Evolutionary conservation across 2,329 filamentous ascomycete genomes (phyloP).

Genomic region (Shiraia sp.): DNA sequence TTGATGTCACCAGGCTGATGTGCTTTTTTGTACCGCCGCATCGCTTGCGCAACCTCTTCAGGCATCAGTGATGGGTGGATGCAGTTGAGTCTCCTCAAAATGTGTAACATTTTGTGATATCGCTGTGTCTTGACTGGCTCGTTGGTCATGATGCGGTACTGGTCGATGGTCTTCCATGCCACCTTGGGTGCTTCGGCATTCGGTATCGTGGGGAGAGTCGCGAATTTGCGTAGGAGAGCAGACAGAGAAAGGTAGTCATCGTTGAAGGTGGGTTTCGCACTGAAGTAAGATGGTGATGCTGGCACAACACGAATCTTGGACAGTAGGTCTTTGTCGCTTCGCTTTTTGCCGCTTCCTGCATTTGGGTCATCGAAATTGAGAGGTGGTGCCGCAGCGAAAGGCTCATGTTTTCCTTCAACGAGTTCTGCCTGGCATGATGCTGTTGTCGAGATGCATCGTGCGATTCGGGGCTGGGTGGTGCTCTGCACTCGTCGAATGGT

Average conservation of each 20-base stretch:
- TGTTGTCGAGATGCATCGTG: constrained; percentile 41
- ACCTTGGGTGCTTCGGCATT: constrained; percentile 70
- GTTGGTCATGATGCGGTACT: constrained; percentile 65
- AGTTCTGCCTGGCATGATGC: constrained; percentile 29
- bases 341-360: constrained; percentile 13
- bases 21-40: constrained; percentile 73
- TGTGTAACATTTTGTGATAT: constrained; percentile 74
- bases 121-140: constrained; percentile 63
- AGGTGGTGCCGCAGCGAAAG: constrained; percentile 49
- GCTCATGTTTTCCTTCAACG: constrained; percentile 24
- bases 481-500: constrained; percentile 22
- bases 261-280: constrained; percentile 80
- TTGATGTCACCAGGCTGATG: constrained; percentile 71
- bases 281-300: constrained; percentile 92
- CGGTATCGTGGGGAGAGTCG: constrained; percentile 70
- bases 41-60: constrained; percentile 64
- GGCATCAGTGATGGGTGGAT: constrained; percentile 83
- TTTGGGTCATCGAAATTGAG: constrained; percentile 44
- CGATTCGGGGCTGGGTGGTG: constrained; percentile 19
- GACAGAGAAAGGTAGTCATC: constrained; percentile 79
- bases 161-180: constrained; percentile 77
- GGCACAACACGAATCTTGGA: constrained; percentile 71
- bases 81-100: constrained; percentile 79
- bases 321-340: constrained; percentile 24
- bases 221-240: constrained; percentile 71